Percentiles rank a stretch among this genome's conserved stretches.
Conservation (phyloP, 108 stramenopile species). For the Hondaea fermentalgiana region DNA sequence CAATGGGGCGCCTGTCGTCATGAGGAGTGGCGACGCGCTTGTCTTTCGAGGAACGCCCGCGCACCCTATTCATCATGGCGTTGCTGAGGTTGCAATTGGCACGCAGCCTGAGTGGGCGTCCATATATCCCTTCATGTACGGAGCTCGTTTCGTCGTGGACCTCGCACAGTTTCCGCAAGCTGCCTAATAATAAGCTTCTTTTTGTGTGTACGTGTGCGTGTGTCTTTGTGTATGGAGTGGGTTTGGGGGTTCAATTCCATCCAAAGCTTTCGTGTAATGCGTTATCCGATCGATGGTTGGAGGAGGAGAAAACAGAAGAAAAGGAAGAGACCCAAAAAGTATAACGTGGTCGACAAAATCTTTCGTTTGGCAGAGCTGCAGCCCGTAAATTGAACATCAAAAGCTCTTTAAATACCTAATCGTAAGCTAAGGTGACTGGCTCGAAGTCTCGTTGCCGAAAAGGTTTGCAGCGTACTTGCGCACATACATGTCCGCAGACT, state of each 20-base stretch:
- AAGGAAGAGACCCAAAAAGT: too few species aligned
- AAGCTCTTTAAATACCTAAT: not conserved
- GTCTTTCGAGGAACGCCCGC: not conserved
- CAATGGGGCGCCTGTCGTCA: not conserved
- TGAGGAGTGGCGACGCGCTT: not conserved
- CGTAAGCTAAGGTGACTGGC: not conserved
- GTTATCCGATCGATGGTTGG: too few species aligned
- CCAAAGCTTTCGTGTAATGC: too few species aligned
- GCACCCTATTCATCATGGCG: not conserved
- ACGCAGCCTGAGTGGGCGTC: not conserved
- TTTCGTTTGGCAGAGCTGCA: too few species aligned
- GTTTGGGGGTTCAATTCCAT: not conserved
- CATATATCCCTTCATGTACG: not conserved
- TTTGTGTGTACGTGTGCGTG: not conserved
- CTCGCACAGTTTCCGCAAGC: not conserved
- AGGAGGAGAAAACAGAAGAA: too few species aligned
- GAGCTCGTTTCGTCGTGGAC: not conserved
- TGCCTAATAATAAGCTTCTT: not conserved
- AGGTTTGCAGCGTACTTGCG: not conserved
- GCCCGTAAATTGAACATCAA: too few species aligned
- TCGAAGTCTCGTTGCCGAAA: not conserved
- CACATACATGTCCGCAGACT: not conserved
- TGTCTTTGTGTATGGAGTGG: not conserved
- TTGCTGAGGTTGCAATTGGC: not conserved
- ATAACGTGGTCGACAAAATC: too few species aligned